phyloP scores from a whole-genome alignment of 1,139 yeast genomes.

The Saccharomyces hybrid region DNA sequence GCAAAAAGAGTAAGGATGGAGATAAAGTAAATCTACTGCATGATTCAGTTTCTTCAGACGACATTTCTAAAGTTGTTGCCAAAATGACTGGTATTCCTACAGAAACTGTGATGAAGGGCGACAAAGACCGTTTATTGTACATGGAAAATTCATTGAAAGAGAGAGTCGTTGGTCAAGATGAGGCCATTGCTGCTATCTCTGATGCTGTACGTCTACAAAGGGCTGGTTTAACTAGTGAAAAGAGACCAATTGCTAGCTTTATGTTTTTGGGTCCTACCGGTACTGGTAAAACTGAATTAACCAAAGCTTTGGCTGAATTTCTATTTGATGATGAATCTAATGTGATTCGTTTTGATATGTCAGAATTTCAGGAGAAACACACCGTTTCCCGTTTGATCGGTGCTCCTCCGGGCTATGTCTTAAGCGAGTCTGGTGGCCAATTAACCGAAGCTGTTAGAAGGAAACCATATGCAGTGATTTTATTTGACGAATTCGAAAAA shows the following conservation, averaged over 20 bases:
- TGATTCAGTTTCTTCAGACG: conserved; percentile 91
- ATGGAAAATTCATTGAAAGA: conserved; percentile 76
- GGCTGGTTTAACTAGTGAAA: conserved; percentile 91
- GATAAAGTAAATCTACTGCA: conserved; percentile 48
- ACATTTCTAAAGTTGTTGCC: conserved; percentile 84
- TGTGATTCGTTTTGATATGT: conserved; percentile 91
- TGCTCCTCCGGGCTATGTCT: conserved; percentile 98
- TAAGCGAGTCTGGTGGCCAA: conserved; percentile 90
- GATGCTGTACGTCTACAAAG: conserved; percentile 95
- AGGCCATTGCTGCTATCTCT: conserved; percentile 80
- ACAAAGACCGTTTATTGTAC: conserved; percentile 77
- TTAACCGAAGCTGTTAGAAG: conserved; percentile 92
- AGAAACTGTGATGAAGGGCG: conserved; percentile 87
- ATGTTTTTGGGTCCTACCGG: conserved; percentile 98
- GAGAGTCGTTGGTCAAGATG: conserved; percentile 92
- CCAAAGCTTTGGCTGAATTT: conserved; percentile 86
- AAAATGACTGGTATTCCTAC: conserved; percentile 96
- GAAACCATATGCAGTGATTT: conserved; percentile 85
- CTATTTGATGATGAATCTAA: conserved; percentile 81
- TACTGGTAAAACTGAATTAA: conserved; percentile 93
- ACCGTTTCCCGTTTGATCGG: conserved; percentile 86
- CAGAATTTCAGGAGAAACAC: conserved; percentile 94
- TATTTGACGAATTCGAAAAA: conserved; percentile 94
- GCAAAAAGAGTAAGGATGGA: conserved; percentile 35
- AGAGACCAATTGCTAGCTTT: conserved; percentile 92